Percentiles rank a stretch among this genome's conserved stretches.
Evolutionary conservation across 2,329 filamentous ascomycete genomes (phyloP).

Genomic region (Penicillium sp.): DNA sequence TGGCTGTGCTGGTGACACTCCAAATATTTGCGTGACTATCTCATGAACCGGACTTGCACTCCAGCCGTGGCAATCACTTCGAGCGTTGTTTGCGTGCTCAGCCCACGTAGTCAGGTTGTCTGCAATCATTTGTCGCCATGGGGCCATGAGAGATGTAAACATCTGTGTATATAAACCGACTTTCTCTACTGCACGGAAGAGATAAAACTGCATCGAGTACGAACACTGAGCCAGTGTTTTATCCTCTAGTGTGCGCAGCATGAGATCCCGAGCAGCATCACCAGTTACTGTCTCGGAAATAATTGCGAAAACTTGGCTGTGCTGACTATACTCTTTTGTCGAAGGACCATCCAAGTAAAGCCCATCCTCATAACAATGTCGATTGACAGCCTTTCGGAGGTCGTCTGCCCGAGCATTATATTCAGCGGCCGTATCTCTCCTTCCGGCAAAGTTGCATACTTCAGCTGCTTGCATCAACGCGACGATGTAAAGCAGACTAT

Average conservation of each 20-base stretch:
- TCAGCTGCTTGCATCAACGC: constrained; percentile 17
- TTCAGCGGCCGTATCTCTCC: constrained; percentile 19
- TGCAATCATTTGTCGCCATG: constrained; percentile 28
- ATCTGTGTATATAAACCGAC: constrained; percentile 26
- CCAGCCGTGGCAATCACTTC: constrained; percentile 32
- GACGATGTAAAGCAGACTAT: constrained; percentile 14
- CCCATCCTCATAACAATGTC: constrained; percentile 23
- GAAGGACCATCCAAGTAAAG: constrained; percentile 28
- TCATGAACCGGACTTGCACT: constrained; percentile 28
- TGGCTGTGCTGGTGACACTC: constrained; percentile 10
- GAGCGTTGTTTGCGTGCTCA: constrained; percentile 27
- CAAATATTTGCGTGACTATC: constrained; percentile 22
- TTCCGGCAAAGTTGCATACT: constrained; percentile 10
- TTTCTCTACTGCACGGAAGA: constrained; percentile 26
- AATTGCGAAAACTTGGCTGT: constrained; percentile 29
- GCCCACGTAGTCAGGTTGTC: constrained; percentile 31
- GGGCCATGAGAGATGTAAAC: constrained; percentile 20
- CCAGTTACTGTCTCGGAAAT: constrained; percentile 17
- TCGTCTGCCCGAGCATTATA: constrained; percentile 21
- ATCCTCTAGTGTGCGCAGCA: constrained; percentile 18
- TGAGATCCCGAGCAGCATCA: constrained; percentile 15
- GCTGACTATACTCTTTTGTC: constrained; percentile 27
- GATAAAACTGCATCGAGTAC: constrained; percentile 27
- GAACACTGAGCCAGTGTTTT: constrained; percentile 19
- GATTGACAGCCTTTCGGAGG: constrained; percentile 23